Conservation (phyloP, 1,139 yeast genomes). For the Hyphopichia pseudoburtonii region DNA sequence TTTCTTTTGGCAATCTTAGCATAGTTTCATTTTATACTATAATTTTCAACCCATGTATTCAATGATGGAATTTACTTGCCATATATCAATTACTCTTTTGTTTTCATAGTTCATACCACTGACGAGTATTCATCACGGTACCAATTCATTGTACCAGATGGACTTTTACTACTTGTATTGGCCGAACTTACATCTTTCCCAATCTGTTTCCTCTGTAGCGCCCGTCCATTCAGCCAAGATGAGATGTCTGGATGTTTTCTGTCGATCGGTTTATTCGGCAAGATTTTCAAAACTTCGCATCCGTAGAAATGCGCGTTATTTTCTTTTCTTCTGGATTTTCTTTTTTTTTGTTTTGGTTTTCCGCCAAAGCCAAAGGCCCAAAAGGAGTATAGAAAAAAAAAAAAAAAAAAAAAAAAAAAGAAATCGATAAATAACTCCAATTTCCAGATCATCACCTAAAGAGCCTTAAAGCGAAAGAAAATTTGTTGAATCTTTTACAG, state of each 20-base stretch:
- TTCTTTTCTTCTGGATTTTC: no score
- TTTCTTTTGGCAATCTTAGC: conserved; percentile 43
- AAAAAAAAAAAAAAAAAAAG: no score
- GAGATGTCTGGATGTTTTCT: neutral
- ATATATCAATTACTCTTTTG: conserved; percentile 18
- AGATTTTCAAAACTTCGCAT: no score
- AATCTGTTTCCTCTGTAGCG: neutral
- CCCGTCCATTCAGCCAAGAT: no score
- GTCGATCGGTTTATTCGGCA: neutral
- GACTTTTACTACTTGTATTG: conserved; percentile 2
- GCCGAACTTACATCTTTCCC: neutral
- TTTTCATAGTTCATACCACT: neutral
- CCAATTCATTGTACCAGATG: neutral
- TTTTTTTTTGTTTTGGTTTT: no score
- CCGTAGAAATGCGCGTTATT: no score
- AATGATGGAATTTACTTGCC: conserved; percentile 53
- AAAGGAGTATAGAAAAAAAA: no score
- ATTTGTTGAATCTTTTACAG: no score
- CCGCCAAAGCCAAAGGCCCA: no score
- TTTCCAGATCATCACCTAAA: no score
- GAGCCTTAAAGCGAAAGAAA: no score
- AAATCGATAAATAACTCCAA: no score
- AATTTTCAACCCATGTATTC: conserved; percentile 25
- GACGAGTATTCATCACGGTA: neutral
- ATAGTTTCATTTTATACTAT: conserved; percentile 46